Percentiles rank a stretch among this genome's conserved stretches.
Evolutionary conservation across 805 yeast genomes (phyloP).

Genomic region (Starmerella floris): DNA sequence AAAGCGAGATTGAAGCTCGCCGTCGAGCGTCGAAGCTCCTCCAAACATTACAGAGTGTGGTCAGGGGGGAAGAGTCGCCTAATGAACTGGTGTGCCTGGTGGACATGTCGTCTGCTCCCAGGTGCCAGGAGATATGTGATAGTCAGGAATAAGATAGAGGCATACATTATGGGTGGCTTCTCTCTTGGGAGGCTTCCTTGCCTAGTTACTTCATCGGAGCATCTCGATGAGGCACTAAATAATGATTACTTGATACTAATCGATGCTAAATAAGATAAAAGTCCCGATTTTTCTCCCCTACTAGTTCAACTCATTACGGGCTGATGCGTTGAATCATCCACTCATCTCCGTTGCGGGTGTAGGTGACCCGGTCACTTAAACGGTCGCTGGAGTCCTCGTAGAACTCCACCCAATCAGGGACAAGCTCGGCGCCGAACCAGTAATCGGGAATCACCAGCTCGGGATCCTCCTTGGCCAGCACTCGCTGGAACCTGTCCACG

Average conservation of each 20-base stretch:
- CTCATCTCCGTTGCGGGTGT: slow-evolving; percentile 37
- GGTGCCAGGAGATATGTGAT: not conserved
- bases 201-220: too few species aligned
- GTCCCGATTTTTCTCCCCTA: too few species aligned
- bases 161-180: too few species aligned
- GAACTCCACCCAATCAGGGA: slow-evolving; percentile 83
- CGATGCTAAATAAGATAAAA: too few species aligned
- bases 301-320: too few species aligned
- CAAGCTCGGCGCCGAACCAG: slow-evolving; percentile 88
- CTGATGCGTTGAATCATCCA: slow-evolving; percentile 39
- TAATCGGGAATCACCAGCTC: slow-evolving; percentile 76
- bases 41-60: not conserved
- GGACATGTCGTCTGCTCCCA: not conserved
- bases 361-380: slow-evolving; percentile 76
- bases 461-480: slow-evolving; percentile 41
- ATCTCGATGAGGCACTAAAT: too few species aligned
- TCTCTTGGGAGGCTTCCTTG: too few species aligned
- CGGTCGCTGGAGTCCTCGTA: slow-evolving; percentile 93
- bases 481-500: slow-evolving; percentile 36
- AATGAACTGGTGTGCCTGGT: not conserved
- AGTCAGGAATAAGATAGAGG: not conserved
- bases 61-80: not conserved
- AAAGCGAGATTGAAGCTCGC: slow-evolving; percentile 1
- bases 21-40: not conserved
- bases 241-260: too few species aligned